A percentile compares a stretch with the other conserved stretches of the same genome.
These are phyloP conservation scores for Gryganskiella cystojenkinii DNA, from an alignment of 192 early-diverging fungal species.

Conservation along the genomic window DNA sequence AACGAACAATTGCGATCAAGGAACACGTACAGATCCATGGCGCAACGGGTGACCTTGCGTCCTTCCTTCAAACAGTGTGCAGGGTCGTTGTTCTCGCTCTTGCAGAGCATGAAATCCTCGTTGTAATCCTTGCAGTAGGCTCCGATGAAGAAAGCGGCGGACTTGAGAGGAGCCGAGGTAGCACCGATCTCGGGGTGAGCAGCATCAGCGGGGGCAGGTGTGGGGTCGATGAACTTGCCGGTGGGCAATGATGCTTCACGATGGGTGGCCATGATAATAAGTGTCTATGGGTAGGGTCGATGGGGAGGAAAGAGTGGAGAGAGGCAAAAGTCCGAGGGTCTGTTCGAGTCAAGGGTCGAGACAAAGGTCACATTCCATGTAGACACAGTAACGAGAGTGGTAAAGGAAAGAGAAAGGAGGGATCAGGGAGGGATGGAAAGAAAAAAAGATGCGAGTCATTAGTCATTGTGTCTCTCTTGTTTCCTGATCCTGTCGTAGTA, in stretches of 20 bases:
- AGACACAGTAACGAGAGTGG: too few relatives aligned
- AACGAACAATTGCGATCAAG: background rate
- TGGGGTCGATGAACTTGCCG: slow-evolving; percentile 79
- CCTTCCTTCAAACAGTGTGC: slow-evolving; percentile 94
- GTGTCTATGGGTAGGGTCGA: background rate
- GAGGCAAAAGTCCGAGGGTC: too few relatives aligned
- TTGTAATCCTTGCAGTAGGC: slow-evolving; percentile 90
- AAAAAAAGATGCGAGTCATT: too few relatives aligned
- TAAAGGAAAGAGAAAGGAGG: too few relatives aligned
- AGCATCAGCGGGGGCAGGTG: slow-evolving; percentile 76
- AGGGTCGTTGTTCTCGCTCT: slow-evolving; percentile 90
- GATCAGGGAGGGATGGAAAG: too few relatives aligned
- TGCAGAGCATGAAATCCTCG: slow-evolving; percentile 98
- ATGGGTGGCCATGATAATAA: slow-evolving; percentile 46
- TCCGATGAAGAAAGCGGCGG: slow-evolving; percentile 93
- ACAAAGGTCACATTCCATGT: too few relatives aligned
- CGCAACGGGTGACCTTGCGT: slow-evolving; percentile 95
- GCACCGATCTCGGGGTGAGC: slow-evolving; percentile 89
- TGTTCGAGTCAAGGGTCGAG: too few relatives aligned
- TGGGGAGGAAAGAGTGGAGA: too few relatives aligned
- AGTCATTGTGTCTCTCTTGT: too few relatives aligned
- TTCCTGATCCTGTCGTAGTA: too few relatives aligned
- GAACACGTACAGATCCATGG: slow-evolving; percentile 78
- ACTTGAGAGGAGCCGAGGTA: slow-evolving; percentile 92
- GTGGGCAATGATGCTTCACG: slow-evolving; percentile 52